Evolutionary conservation across 306 rosid genomes (phyloP), one percentile per base, ranked within the genome.

Genomic region (Biancaea sappan): DNA sequence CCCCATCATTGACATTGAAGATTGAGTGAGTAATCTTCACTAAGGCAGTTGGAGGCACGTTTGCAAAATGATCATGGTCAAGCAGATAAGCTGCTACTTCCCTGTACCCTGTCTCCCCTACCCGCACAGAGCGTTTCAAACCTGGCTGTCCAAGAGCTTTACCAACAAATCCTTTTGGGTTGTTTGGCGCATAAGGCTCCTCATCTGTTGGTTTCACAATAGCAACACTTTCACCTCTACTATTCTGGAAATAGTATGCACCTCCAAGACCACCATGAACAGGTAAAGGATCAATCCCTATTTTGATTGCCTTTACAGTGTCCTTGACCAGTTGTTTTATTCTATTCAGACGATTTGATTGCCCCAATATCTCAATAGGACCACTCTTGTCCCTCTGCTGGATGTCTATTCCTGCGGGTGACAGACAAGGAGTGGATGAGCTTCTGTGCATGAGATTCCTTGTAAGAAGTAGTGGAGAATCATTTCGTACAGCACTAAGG

Each of bases 201-300:
- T 94, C 99, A 77, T 94, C 99, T 0, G 97, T 94, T 9, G 99
- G 99, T 79, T 94, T 94, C 77, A 94, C 99, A 79, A 94, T 90
- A 0, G 96, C 97, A 73, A 86, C 93, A 76, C 92, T 83, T 57
- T 94, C 96, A 81, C 97, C 91, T 43, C 67, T 71, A 52, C 79
- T 72, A 57, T 92, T 90, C 78, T 88, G 79, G 62, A 94, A 94
- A 83, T 84, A 94, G 81, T 94, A 94, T 2, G 99, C 99, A 77
- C 99, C 99, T 29, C 99, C 99, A 46, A 94, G 96, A 64, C 99
- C 99, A 69, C 96, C 66, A 61, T 82, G 89, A 73, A 86, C 95
- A 41, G 92, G 93, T 63, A 88, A 19, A 2, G 99, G 99, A 67
- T 94, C 99, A 6, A 94, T 76, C 67, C 99, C 97, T 80, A 75